Base-by-base conservation (phyloP, 495 filamentous ascomycete genomes). In the Penicillium roqueforti region DNA sequence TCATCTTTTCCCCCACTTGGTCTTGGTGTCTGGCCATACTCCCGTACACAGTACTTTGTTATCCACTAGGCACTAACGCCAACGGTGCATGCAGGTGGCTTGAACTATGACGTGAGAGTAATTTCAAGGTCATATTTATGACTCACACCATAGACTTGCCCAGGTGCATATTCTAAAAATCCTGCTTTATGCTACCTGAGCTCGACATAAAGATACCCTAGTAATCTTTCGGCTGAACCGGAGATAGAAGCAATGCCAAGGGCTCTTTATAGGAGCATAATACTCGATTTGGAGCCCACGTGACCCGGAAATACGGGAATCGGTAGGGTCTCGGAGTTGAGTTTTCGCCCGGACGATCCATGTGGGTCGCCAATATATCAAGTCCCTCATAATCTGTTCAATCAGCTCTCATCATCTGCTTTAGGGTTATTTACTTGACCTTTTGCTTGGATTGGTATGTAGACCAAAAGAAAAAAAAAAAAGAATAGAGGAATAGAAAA, bases 271-370 rank as follows among this genome's bases (percentile, higher is more conserved):
- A 50, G 53, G 53, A 43, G 37, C 45, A 42, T 49, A 18, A 34
- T 55, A 25, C 53, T 34, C 19, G 0, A 55, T 55, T 43, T 3
- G 45, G 45, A 11, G 3, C 1, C 6, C 53, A 50, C 45, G 53
- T 55, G 53, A 55, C 11, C 28, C 45, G 50, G 50, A 25, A 25
- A 43, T 52, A 52, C 40, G 31, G 40, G 14, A 31, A 26, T 6
- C 25, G 25, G 26, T 34, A 31, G 48, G 28, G 48, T 49, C 47
- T 40, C 23, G 47, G 36, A n/a, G 19, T 32, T 43, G 20, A 9
- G 7, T 13, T 52, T 25, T 41, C 28, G 49, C 40, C 29, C 39
- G 38, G 49, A 52, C 50, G 50, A 52, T 52, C 50, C n/a, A 52
- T 6, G 50, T 44, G 50, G 50, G 50, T 42, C 50, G 9, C 20